Base-by-base conservation (phyloP, 2,329 filamentous ascomycete species). In the Cordyceps javanica region DNA sequence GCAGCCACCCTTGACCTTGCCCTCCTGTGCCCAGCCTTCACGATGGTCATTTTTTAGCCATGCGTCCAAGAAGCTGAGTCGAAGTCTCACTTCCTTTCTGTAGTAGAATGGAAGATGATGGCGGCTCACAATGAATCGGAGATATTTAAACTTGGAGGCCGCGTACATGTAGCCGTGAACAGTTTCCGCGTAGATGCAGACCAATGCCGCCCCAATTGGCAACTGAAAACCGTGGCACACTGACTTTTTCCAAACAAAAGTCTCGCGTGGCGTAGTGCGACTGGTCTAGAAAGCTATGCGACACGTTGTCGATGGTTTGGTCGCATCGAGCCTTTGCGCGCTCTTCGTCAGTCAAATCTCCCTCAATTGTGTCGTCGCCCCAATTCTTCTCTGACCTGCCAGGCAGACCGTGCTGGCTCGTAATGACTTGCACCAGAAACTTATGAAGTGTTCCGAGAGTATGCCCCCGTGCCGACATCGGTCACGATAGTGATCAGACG, bases 101-200 rank as follows among this genome's bases (percentile, higher is more conserved):
- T 89, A 88, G 70, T 89, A 90, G 67, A 90, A 89, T 0, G 87
- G 87, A 2, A 90, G 73, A 63, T 90, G 87, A 61, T 90, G 87
- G 0, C 87, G 78, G 2, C 87, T 87, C 0, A 81, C 85, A 65
- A 89, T 86, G 67, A 89, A 83, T 7, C 86, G 80, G 0, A 90
- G 75, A 62, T 86, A 90, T 67, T 90, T 90, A 60, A 84, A 73
- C 59, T 83, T 75, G 0, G 86, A 89, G 0, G 85, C 83, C 0
- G 86, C 86, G 49, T 83, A 76, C 1, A 73, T 72, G 58, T 80
- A 90, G 0, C 86, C 87, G 63, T 87, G 77, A 8, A 90, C 76
- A n/a, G 62, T 90, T 90, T 2, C 87, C 87, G 8, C 86, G 77
- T 5, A 89, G 75, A 62, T 90, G 87, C 1, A 90, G 75, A 4